Base-by-base conservation (phyloP, 768 basidiomycete genomes). In the Tricholoma terreum region DNA sequence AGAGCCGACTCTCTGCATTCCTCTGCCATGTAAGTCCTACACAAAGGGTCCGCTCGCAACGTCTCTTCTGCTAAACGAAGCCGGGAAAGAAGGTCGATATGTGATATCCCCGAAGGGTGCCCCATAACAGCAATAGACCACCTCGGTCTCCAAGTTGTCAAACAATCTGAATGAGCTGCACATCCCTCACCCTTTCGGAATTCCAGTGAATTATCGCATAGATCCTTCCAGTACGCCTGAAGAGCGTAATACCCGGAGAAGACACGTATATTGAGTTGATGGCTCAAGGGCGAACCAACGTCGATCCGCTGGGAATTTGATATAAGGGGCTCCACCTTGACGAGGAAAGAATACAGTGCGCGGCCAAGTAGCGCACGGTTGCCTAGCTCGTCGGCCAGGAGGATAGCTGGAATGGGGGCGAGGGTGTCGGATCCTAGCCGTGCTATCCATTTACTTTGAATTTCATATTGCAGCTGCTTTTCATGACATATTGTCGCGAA, bases 211-310 rank as follows among this genome's bases (percentile, higher is more conserved):
- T 43, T n/a, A 17, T 54, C 43, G 15, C 27, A 54, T 10, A 54
- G 34, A 19, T 43, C 17, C 38, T n/a, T 33, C 52, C 52, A 54
- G 21, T 54, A 54, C 5, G 38, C 52, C 9, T 30, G 43, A n/a
- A 54, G 52, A 31, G 52, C 38, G 34, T 43, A 33, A 54, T 54
- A 54, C 30, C 52, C 52, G 4, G 52, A 53, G 14, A 53, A 53
- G 17, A 53, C 33, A 24, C 22, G 52, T 6, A 54, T 14, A 14
- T 42, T 54, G 17, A 30, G 38, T 11, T 54, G 52, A n/a, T 43
- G 52, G 52, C 38, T 31, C 31, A 54, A 43, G 2, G 40, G 52
- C 22, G 52, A 43, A 19, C 40, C 40, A 4, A 54, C 12, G 19
- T 54, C 52, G 22, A 54, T 54, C 10, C 52, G 40, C 21, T 43